These are phyloP conservation scores for Nemophila menziesii DNA, from an alignment of 257 asterid species.

Conservation along the genomic window DNA sequence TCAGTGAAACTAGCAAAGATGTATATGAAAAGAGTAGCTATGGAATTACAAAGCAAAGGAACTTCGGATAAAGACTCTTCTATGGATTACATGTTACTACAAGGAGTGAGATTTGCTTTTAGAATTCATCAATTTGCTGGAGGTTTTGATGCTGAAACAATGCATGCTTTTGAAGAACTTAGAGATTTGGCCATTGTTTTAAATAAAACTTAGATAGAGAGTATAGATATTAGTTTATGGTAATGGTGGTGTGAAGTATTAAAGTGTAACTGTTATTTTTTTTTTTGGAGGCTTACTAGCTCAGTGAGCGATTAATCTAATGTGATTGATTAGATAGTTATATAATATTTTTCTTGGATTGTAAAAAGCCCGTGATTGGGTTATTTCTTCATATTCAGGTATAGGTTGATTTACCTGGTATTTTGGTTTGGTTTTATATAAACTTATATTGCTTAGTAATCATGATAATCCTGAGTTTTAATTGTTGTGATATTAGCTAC, in stretches of 20 bases:
- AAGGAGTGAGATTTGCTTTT: conserved; percentile 93
- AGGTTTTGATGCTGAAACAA: conserved; percentile 90
- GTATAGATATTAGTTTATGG: not conserved
- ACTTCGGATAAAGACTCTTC: conserved; percentile 72
- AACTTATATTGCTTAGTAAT: too few species aligned
- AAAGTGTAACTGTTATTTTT: too few species aligned
- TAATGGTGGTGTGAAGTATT: not conserved
- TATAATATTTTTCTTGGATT: too few species aligned
- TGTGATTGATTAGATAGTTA: too few species aligned
- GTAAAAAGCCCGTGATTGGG: too few species aligned
- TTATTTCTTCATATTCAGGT: too few species aligned
- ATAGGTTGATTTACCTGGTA: too few species aligned
- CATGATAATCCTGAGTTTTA: too few species aligned
- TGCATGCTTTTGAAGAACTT: conserved; percentile 92
- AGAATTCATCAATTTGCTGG: conserved; percentile 98
- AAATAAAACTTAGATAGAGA: conserved; percentile 35
- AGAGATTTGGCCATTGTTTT: conserved; percentile 65
- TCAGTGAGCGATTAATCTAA: too few species aligned
- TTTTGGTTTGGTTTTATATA: too few species aligned
- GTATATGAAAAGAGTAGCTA: conserved; percentile 87
- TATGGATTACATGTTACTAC: conserved; percentile 75
- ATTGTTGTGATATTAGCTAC: too few species aligned
- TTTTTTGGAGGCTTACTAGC: conserved; percentile 41
- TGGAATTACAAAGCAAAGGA: conserved; percentile 69
- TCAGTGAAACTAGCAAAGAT: conserved; percentile 75